Conservation (phyloP, 2,329 filamentous ascomycete genomes). For the Talaromyces sp. region DNA sequence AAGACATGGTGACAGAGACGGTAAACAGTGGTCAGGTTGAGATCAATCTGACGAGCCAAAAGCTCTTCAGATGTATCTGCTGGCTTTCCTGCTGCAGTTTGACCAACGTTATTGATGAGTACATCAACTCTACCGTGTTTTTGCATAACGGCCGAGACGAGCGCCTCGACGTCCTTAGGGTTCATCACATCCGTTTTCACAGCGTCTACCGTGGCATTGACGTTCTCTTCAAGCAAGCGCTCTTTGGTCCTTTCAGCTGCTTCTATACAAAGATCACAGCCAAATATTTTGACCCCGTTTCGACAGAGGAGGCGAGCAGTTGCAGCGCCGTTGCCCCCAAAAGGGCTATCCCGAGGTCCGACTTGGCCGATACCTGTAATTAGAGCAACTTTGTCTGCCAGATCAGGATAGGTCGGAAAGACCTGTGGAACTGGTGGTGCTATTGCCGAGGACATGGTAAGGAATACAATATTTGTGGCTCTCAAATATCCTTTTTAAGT, state of each 20-base stretch:
- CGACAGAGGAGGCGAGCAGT: constrained; percentile 36
- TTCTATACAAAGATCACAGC: constrained; percentile 42
- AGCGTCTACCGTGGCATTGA: constrained; percentile 23
- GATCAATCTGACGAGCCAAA: constrained; percentile 46
- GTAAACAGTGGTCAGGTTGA: constrained; percentile 37
- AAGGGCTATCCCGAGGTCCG: constrained; percentile 4
- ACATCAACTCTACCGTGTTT: constrained; percentile 54
- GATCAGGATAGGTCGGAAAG: neutral
- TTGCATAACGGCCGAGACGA: constrained; percentile 49
- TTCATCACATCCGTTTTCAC: constrained; percentile 49
- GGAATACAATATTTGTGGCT: neutral
- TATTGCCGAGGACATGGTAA: neutral
- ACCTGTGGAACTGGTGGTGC: neutral
- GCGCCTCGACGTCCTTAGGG: constrained; percentile 44
- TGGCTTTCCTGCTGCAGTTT: constrained; percentile 47
- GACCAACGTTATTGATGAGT: constrained; percentile 55
- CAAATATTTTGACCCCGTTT: constrained; percentile 46
- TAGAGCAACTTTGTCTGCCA: constrained; percentile 10
- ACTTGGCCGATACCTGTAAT: constrained; percentile 19
- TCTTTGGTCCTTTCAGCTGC: constrained; percentile 35
- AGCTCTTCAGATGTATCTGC: constrained; percentile 42
- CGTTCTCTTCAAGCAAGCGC: constrained; percentile 31
- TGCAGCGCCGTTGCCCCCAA: constrained; percentile 4
- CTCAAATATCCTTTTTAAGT: neutral
- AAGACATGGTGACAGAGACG: constrained; percentile 27